A percentile compares a stretch with the other conserved stretches of the same genome.
phyloP scores from a whole-genome alignment of 1,139 yeast species.

The Magnusiomyces ingens region DNA sequence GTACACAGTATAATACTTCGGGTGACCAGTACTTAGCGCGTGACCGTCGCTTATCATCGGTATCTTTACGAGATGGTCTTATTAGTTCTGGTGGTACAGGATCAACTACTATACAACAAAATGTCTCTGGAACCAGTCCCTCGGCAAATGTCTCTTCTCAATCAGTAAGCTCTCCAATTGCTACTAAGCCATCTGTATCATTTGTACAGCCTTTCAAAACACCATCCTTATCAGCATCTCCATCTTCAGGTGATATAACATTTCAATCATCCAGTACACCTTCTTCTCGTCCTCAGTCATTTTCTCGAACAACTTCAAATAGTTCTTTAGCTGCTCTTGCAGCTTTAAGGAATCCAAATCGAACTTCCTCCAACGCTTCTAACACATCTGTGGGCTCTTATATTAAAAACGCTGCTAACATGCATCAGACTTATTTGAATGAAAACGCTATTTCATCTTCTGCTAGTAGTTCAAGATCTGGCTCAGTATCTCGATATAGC shows the following conservation, averaged over 20 bases:
- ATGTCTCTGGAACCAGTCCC: constrained; percentile 2
- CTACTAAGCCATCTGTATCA: constrained; percentile 23
- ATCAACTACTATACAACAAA: not conserved
- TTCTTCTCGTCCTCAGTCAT: constrained; percentile 24
- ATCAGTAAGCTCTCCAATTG: constrained; percentile 8
- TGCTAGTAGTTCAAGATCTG: constrained; percentile 20
- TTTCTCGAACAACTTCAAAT: constrained; percentile 26
- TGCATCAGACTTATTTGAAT: not conserved
- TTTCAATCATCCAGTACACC: constrained; percentile 2
- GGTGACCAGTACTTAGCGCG: constrained; percentile 9
- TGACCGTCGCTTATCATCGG: constrained; percentile 10
- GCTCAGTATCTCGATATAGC: constrained; percentile 27
- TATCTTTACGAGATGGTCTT: constrained; percentile 9
- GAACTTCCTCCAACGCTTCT: constrained; percentile 25
- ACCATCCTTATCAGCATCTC: constrained; percentile 34
- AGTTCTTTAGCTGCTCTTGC: constrained; percentile 27
- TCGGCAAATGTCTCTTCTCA: not conserved
- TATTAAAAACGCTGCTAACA: not conserved
- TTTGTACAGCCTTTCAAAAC: constrained; percentile 34
- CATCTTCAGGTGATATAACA: constrained; percentile 18
- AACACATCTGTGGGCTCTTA: constrained; percentile 15
- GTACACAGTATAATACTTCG: not conserved
- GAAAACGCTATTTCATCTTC: constrained; percentile 23
- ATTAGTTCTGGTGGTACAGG: constrained; percentile 1
- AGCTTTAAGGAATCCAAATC: constrained; percentile 24